Conservation (phyloP, 495 filamentous ascomycete species). For the Talaromyces wortmannii region DNA sequence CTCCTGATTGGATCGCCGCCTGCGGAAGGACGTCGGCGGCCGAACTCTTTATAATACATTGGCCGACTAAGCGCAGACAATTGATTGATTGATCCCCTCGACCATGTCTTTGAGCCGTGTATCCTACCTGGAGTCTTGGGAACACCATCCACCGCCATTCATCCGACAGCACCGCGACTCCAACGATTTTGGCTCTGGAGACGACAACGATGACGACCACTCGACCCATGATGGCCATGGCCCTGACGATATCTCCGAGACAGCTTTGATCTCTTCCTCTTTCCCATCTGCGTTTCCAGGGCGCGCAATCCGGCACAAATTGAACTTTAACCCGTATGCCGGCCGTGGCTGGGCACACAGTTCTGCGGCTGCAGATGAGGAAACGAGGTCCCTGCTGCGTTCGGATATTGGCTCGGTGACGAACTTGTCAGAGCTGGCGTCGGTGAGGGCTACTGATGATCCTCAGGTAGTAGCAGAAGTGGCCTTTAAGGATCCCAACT, state of each 20-base stretch:
- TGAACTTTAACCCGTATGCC: conserved; percentile 40
- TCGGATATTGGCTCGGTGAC: background rate
- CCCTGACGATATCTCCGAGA: background rate
- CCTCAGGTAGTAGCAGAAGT: background rate
- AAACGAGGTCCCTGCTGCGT: conserved; percentile 17
- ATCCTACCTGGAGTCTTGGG: conserved; percentile 39
- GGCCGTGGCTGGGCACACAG: conserved; percentile 32
- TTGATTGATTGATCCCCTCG: background rate
- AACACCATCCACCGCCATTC: conserved; percentile 29
- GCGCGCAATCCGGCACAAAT: conserved; percentile 15
- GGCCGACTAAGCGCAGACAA: background rate
- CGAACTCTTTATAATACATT: no score
- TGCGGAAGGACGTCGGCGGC: no score
- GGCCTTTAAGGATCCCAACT: conserved; percentile 6
- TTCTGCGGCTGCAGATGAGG: conserved; percentile 21
- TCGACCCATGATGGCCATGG: conserved; percentile 7
- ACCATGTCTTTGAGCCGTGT: conserved; percentile 26
- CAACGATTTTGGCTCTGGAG: conserved; percentile 14
- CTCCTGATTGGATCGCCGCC: no score
- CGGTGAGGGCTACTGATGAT: background rate
- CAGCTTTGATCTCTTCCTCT: conserved; percentile 26
- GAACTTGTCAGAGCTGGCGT: background rate
- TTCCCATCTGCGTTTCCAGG: conserved; percentile 31
- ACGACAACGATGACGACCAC: conserved; percentile 24
- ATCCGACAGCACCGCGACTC: conserved; percentile 10